These are phyloP conservation scores for Ammopiptanthus mongolicus DNA, from an alignment of 306 rosid genomes.

Conservation along the genomic window DNA sequence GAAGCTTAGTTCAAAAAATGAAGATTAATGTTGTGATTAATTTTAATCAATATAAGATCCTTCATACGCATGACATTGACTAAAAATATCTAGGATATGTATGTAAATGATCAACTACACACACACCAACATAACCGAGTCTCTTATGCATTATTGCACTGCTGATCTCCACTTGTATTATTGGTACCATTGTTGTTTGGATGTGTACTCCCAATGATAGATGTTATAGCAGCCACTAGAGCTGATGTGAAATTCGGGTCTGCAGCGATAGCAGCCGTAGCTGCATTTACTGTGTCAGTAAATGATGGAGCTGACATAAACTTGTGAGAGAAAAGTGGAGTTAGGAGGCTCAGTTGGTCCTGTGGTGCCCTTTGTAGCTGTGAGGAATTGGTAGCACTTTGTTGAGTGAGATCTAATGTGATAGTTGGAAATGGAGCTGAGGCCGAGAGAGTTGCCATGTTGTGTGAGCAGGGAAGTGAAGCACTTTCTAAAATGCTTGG, in stretches of 20 bases:
- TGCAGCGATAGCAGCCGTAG: constrained; percentile 50
- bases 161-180: constrained; percentile 6
- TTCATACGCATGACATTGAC: not conserved
- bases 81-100: not conserved
- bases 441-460: constrained; percentile 60
- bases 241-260: constrained; percentile 61
- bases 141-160: constrained; percentile 24
- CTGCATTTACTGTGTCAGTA: constrained; percentile 42
- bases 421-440: constrained; percentile 80
- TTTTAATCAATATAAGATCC: not conserved
- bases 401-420: constrained; percentile 59
- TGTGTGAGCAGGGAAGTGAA: constrained; percentile 29
- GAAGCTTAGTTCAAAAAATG: not conserved
- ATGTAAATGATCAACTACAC: not conserved
- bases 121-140: not conserved
- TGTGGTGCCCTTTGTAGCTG: not conserved
- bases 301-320: constrained; percentile 4
- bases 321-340: constrained; percentile 23
- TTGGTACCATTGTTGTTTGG: constrained; percentile 15
- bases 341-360: not conserved
- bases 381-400: not conserved
- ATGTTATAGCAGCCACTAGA: constrained; percentile 55
- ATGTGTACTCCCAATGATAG: constrained; percentile 40
- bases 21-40: not conserved
- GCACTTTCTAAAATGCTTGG: constrained; percentile 33